Conservation (phyloP, 2,329 filamentous ascomycete species). For the Calycina herbarum region DNA sequence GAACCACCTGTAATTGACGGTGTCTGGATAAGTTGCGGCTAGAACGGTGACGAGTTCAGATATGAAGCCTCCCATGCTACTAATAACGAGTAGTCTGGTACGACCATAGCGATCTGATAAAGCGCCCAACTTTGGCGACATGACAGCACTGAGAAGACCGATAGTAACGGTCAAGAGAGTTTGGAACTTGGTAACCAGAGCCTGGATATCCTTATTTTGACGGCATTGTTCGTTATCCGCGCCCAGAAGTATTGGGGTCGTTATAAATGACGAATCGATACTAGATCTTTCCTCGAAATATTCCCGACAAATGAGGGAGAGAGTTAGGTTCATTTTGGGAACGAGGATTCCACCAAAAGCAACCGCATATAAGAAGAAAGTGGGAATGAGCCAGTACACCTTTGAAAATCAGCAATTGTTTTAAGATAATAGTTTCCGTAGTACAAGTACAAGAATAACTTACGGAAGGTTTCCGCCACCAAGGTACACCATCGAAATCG, state of each 20-base stretch:
- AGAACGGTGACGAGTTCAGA: conserved; percentile 77
- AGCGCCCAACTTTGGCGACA: conserved; percentile 78
- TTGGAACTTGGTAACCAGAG: conserved; percentile 74
- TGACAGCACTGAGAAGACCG: conserved; percentile 76
- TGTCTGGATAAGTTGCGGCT: conserved; percentile 72
- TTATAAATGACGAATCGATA: conserved; percentile 57
- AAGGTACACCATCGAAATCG: conserved; percentile 62
- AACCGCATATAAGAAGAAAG: conserved; percentile 78
- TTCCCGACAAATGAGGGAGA: conserved; percentile 78
- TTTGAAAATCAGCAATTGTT: conserved; percentile 40
- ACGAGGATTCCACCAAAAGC: conserved; percentile 85
- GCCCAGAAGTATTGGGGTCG: conserved; percentile 65
- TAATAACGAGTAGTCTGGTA: conserved; percentile 69
- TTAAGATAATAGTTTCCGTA: neutral
- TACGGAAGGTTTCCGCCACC: conserved; percentile 65
- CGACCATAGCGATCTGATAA: conserved; percentile 87
- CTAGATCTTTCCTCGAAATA: conserved; percentile 72
- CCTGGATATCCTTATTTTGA: conserved; percentile 70
- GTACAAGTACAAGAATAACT: conserved; percentile 30
- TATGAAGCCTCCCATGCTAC: conserved; percentile 71
- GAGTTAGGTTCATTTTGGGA: conserved; percentile 83
- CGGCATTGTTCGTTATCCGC: conserved; percentile 77
- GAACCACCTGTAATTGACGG: conserved; percentile 74
- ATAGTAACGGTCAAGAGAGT: conserved; percentile 72
- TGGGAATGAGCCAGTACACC: conserved; percentile 81